A percentile compares a stretch with the other conserved stretches of the same genome.
Conservation (phyloP, 2,329 filamentous ascomycete species). For the Didymella exigua region DNA sequence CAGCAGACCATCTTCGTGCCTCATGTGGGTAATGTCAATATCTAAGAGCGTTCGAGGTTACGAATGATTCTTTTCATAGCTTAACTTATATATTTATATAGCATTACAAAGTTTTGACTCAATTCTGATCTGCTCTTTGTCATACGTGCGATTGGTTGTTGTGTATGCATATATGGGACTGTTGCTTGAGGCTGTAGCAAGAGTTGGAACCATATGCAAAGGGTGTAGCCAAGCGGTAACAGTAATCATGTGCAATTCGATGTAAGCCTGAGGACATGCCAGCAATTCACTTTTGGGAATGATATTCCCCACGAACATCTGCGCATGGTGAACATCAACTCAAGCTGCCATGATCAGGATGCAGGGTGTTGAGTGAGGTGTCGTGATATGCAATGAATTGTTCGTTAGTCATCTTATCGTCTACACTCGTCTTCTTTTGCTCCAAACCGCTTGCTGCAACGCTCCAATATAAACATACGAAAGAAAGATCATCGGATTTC, state of each 20-base stretch:
- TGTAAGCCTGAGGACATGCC: background rate
- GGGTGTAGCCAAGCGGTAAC: background rate
- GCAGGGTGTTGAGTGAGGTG: background rate
- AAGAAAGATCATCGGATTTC: background rate
- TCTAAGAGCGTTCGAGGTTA: background rate
- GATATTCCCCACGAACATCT: no score
- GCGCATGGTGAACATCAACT: background rate
- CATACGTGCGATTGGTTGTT: background rate
- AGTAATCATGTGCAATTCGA: background rate
- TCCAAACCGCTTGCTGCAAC: background rate
- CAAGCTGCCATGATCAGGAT: background rate
- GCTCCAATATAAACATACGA: background rate
- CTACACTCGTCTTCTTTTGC: background rate
- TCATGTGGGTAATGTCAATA: conserved; percentile 7
- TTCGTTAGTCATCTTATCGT: conserved; percentile 11
- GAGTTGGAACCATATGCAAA: background rate
- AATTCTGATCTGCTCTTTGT: background rate
- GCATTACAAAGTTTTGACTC: background rate
- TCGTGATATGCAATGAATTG: background rate
- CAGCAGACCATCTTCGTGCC: conserved; percentile 6
- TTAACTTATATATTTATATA: background rate
- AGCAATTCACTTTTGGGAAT: no score
- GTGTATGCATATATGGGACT: no score
- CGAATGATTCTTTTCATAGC: background rate
- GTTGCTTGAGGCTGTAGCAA: background rate